Evolutionary conservation across 2,329 filamentous ascomycete species (phyloP).

Genomic region (Neonectria magnoliae): DNA sequence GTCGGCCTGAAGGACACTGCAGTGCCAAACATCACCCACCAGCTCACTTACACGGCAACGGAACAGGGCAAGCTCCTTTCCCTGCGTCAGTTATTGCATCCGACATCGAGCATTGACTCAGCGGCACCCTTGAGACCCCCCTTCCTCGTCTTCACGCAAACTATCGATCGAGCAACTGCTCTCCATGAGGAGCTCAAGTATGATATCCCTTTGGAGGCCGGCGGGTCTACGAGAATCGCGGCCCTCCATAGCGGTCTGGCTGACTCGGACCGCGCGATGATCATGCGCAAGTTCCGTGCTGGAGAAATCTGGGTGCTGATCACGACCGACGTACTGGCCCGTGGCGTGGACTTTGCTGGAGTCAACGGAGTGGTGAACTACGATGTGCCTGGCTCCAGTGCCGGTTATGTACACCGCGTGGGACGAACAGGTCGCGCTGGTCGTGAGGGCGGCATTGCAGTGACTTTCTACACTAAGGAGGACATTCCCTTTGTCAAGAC

Average conservation of each 20-base stretch:
- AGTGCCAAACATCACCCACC: conserved; percentile 90
- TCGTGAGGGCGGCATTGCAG: conserved; percentile 84
- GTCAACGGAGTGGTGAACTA: conserved; percentile 98
- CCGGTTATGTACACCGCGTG: conserved; percentile 91
- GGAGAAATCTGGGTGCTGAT: conserved; percentile 97
- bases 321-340: conserved; percentile 91
- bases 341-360: conserved; percentile 93
- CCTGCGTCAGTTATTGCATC: conserved; percentile 87
- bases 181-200: conserved; percentile 91
- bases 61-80: conserved; percentile 94
- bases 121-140: conserved; percentile 78
- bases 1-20: conserved; percentile 97
- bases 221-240: conserved; percentile 84
- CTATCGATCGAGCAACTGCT: conserved; percentile 88
- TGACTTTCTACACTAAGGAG: conserved; percentile 96
- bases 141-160: conserved; percentile 96
- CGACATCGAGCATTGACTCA: conserved; percentile 65
- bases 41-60: conserved; percentile 88
- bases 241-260: conserved; percentile 90
- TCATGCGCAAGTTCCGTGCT: conserved; percentile 90
- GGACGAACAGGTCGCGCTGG: conserved; percentile 92
- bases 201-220: conserved; percentile 90
- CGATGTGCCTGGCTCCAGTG: conserved; percentile 91
- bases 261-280: conserved; percentile 76
- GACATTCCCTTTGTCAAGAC: conserved; percentile 90